Conservation (phyloP, 331 rosid species). For the Stylosanthes scabra region DNA sequence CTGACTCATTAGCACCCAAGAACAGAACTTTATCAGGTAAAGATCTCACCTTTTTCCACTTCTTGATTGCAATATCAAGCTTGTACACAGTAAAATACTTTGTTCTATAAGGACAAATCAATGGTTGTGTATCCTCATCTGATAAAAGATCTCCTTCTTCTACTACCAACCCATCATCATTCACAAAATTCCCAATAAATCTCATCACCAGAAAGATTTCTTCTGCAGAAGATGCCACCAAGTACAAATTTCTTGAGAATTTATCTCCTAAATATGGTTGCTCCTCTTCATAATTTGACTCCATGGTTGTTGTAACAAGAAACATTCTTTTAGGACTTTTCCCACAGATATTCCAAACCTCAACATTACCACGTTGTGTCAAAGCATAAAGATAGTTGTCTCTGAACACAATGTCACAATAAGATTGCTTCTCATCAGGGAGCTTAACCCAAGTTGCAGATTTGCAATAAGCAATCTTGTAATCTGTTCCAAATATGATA, state of each 20-base stretch:
- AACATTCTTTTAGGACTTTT: background rate
- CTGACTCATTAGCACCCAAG: slow-evolving; percentile 26
- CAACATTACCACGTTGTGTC: background rate
- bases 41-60: slow-evolving; percentile 18
- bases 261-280: background rate
- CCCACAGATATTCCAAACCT: slow-evolving; percentile 25
- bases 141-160: slow-evolving; percentile 22
- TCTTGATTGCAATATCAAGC: background rate
- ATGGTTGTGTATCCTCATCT: background rate
- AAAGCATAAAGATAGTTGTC: slow-evolving; percentile 29
- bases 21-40: slow-evolving; percentile 30
- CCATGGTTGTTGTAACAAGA: background rate
- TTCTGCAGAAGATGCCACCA: slow-evolving; percentile 26
- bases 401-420: slow-evolving; percentile 33
- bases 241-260: slow-evolving; percentile 23
- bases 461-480: slow-evolving; percentile 27
- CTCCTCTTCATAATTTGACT: background rate
- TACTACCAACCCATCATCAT: slow-evolving; percentile 20
- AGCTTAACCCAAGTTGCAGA: slow-evolving; percentile 31
- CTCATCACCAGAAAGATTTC: slow-evolving; percentile 33
- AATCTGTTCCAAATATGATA: background rate
- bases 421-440: background rate
- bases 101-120: slow-evolving; percentile 40
- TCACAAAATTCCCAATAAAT: slow-evolving; percentile 34
- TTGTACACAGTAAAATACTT: slow-evolving; percentile 22